These are phyloP conservation scores for Akanthomyces muscarius DNA, from an alignment of 2,329 filamentous ascomycete genomes.

Conservation along the genomic window DNA sequence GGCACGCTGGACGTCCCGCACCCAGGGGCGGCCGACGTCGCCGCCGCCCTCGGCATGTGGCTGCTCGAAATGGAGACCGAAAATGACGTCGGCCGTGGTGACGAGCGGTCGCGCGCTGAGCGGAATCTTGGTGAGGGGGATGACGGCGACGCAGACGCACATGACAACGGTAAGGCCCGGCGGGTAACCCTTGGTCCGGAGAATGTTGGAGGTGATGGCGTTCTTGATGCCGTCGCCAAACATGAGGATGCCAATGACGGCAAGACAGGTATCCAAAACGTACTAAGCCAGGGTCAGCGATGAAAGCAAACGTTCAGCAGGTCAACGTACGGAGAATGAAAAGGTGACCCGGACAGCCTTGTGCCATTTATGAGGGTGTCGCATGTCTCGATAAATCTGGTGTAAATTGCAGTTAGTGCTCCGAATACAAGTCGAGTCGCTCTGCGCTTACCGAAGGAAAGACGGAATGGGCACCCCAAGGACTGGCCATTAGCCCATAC, in stretches of 20 bases:
- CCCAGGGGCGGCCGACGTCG: conserved; percentile 36
- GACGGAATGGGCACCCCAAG: conserved; percentile 60
- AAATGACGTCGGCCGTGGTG: conserved; percentile 75
- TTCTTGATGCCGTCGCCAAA: conserved; percentile 86
- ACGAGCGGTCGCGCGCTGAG: conserved; percentile 85
- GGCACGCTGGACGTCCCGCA: conserved; percentile 35
- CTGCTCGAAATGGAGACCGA: conserved; percentile 60
- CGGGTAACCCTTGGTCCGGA: conserved; percentile 71
- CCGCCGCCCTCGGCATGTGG: conserved; percentile 33
- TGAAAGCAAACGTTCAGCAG: not conserved
- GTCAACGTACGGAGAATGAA: conserved; percentile 65
- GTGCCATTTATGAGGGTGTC: conserved; percentile 75
- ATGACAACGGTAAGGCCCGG: conserved; percentile 69
- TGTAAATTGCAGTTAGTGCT: not conserved
- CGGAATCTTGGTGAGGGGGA: conserved; percentile 93
- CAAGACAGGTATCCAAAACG: conserved; percentile 75
- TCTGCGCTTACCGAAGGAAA: conserved; percentile 67
- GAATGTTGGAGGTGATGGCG: conserved; percentile 87
- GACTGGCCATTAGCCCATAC: conserved; percentile 83
- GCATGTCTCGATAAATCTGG: conserved; percentile 61
- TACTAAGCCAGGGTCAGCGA: conserved; percentile 46
- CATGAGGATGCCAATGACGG: conserved; percentile 84
- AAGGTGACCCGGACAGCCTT: conserved; percentile 76
- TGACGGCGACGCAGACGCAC: conserved; percentile 83
- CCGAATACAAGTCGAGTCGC: not conserved